These are phyloP conservation scores for Rhynchospora pubera DNA, from an alignment of 176 grass and related monocot genomes.

Conservation along the genomic window DNA sequence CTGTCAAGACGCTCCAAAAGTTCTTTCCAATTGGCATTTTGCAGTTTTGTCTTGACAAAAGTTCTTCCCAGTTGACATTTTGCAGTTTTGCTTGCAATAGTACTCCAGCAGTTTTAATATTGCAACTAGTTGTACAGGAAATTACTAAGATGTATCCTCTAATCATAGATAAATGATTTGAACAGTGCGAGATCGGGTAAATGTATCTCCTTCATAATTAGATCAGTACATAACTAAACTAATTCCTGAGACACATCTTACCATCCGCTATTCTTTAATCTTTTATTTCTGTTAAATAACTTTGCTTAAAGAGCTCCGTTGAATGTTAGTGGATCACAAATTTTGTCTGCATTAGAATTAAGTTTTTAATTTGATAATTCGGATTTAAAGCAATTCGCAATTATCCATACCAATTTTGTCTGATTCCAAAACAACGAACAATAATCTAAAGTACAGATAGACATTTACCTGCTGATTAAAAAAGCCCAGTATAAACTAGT, in stretches of 20 bases:
- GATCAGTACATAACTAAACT: not conserved
- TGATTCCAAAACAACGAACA: not conserved
- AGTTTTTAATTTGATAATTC: not conserved
- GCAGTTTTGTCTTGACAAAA: not conserved
- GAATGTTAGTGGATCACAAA: not conserved
- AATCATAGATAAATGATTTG: not conserved
- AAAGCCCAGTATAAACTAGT: no score
- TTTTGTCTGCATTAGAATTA: not conserved
- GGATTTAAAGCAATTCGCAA: not conserved
- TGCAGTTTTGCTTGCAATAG: not conserved
- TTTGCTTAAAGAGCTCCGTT: not conserved
- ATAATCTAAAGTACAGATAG: not conserved
- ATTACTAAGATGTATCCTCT: not conserved
- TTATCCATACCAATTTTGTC: not conserved
- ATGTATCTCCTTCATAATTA: not conserved
- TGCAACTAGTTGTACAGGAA: constrained; percentile 8
- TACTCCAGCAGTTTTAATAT: not conserved
- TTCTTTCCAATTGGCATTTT: not conserved
- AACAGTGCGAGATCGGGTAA: not conserved
- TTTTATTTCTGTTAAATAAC: not conserved
- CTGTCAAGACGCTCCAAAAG: not conserved
- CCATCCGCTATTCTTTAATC: not conserved
- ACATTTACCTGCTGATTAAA: no score
- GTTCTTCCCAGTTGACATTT: not conserved
- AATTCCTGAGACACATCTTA: not conserved